Percentiles rank a stretch among this genome's conserved stretches.
Conservation (phyloP, 2,329 filamentous ascomycete species). For the Sarocladium strictum region DNA sequence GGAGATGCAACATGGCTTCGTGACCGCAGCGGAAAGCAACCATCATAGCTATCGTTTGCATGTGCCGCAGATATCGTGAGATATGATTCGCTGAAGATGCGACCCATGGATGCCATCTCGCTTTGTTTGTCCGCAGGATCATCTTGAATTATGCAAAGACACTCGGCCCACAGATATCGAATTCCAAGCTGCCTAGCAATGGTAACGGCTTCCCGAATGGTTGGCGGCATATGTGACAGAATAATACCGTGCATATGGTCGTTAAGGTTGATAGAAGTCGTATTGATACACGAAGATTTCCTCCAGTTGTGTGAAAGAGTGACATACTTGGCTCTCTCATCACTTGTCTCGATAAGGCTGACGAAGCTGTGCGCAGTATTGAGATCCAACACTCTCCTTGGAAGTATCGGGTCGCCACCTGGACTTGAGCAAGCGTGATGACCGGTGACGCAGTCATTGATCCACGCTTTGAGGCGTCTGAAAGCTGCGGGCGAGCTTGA, state of each 20-base stretch:
- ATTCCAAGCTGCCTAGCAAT: constrained; percentile 26
- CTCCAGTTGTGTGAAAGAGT: not conserved
- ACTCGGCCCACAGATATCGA: constrained; percentile 26
- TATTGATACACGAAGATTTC: not conserved
- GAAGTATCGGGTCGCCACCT: not conserved
- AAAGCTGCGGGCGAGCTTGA: not conserved
- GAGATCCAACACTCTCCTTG: not conserved
- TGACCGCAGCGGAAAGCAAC: not conserved
- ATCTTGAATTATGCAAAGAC: constrained; percentile 4
- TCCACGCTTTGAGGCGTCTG: not conserved
- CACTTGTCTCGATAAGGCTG: not conserved
- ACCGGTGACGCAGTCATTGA: not conserved
- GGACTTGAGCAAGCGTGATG: not conserved
- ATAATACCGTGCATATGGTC: not conserved
- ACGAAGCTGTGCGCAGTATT: not conserved
- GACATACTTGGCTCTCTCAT: not conserved
- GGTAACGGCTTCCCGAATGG: constrained; percentile 1
- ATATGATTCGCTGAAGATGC: not conserved
- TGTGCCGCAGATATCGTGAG: not conserved
- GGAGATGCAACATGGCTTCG: not conserved
- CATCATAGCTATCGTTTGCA: not conserved
- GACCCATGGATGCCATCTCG: not conserved
- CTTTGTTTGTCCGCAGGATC: not conserved
- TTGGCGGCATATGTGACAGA: not conserved
- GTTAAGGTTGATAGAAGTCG: not conserved